A percentile compares a stretch with the other conserved stretches of the same genome.
phyloP scores from a whole-genome alignment of 495 filamentous ascomycete species.

The Aspergillus olivimuriae region DNA sequence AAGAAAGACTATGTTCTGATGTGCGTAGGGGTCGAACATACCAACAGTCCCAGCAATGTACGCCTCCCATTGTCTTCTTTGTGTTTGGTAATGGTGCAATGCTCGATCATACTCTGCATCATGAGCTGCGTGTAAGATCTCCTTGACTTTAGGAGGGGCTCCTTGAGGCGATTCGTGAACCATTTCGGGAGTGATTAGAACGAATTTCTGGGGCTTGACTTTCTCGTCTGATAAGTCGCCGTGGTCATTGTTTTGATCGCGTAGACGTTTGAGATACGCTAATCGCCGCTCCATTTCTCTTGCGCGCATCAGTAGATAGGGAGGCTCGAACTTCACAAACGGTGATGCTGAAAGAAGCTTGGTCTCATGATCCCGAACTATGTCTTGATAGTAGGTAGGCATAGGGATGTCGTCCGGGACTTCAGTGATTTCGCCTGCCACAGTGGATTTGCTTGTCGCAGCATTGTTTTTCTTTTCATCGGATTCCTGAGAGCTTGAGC shows the following conservation, averaged over 20 bases:
- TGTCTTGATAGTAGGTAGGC: slow-evolving; percentile 88
- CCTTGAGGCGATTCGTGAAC: slow-evolving; percentile 72
- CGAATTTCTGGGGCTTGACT: slow-evolving; percentile 61
- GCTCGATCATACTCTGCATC: slow-evolving; percentile 96
- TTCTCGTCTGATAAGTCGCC: slow-evolving; percentile 53
- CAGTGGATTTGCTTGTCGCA: slow-evolving; percentile 9
- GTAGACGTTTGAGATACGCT: slow-evolving; percentile 69
- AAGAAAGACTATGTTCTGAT: slow-evolving; percentile 93
- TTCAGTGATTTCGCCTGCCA: slow-evolving; percentile 41
- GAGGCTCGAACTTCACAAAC: slow-evolving; percentile 90
- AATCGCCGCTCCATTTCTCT: slow-evolving; percentile 83
- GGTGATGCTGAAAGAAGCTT: slow-evolving; percentile 94
- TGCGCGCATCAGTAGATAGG: slow-evolving; percentile 85
- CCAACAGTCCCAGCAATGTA: slow-evolving; percentile 70
- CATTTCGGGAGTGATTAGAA: slow-evolving; percentile 91
- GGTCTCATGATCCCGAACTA: slow-evolving; percentile 86
- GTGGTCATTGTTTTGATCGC: slow-evolving; percentile 63
- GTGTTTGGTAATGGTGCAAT: slow-evolving; percentile 86
- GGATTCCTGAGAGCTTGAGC: neutral
- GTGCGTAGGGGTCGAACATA: slow-evolving; percentile 86
- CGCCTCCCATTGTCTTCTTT: slow-evolving; percentile 91
- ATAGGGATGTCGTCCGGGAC: slow-evolving; percentile 81
- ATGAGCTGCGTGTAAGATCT: slow-evolving; percentile 89
- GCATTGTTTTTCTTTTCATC: slow-evolving; percentile 15
- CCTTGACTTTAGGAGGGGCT: slow-evolving; percentile 77